Percentiles rank a stretch among this genome's conserved stretches.
Conservation (phyloP, 345 rosid genomes). For the Citropsis articulata region DNA sequence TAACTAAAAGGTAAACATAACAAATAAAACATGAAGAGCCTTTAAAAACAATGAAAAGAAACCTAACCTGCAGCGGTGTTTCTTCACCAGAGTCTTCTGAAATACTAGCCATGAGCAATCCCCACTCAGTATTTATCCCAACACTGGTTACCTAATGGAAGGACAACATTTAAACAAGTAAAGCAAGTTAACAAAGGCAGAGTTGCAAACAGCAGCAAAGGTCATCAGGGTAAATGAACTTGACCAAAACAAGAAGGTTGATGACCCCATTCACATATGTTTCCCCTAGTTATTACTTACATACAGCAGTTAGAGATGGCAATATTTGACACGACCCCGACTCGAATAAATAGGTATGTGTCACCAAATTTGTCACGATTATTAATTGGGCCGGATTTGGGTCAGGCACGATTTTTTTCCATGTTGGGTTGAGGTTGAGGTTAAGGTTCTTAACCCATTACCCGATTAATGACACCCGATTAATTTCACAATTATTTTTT, state of each 20-base stretch:
- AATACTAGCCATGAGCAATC: slow-evolving; percentile 91
- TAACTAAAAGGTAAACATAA: slow-evolving; percentile 9
- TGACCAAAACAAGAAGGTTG: background rate
- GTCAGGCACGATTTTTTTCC: too few relatives aligned
- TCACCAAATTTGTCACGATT: too few relatives aligned
- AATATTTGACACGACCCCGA: too few relatives aligned
- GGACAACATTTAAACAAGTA: background rate
- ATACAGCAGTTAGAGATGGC: too few relatives aligned
- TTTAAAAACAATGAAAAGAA: background rate
- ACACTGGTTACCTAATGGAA: slow-evolving; percentile 76
- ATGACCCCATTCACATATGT: background rate
- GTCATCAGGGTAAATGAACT: background rate
- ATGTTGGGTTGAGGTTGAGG: too few relatives aligned
- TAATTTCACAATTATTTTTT: too few relatives aligned
- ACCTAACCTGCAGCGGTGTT: slow-evolving; percentile 89
- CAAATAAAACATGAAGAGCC: slow-evolving; percentile 14
- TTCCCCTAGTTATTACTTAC: background rate
- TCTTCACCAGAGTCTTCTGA: slow-evolving; percentile 99
- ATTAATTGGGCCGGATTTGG: too few relatives aligned
- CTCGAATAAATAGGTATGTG: too few relatives aligned
- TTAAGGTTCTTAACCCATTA: too few relatives aligned
- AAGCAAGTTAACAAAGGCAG: background rate
- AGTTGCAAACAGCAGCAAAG: background rate
- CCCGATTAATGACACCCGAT: too few relatives aligned
- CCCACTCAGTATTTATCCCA: slow-evolving; percentile 97